Evolutionary conservation across 2,329 filamentous ascomycete species (phyloP), one percentile per base, ranked within the genome.

Genomic region (Colletotrichum noveboracense): DNA sequence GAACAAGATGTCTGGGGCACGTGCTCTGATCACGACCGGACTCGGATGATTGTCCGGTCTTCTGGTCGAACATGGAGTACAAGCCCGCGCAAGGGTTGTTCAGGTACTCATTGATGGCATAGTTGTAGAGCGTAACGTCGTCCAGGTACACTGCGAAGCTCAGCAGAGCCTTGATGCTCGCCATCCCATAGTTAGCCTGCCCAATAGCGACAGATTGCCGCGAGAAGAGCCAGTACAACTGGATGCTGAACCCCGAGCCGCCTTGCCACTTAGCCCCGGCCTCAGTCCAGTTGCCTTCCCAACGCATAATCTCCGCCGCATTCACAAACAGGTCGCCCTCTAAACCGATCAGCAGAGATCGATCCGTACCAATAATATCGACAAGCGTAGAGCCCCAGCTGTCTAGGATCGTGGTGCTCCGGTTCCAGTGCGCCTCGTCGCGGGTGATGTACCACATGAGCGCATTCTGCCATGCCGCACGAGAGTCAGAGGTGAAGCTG

Each of bases 261-360:
- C 86, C 86, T n/a, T 79, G 75, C 78, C 78, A 81, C n/a, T 70
- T 78, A 0, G 84, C 80, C 3, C 84, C 83, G 4, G 75, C 32
- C 71, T 87, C 85, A 0, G 78, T 78, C 85, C 85, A 87, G 26
- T 79, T 79, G 9, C 84, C 85, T 74, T 87, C 85, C 84, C 84
- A 86, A 34, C 85, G 82, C 84, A 87, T 85, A 34, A 87, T 86
- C 78, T 87, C 86, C 1, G 85, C 86, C 0, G 85, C 85, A 38
- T 87, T 87, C 24, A 81, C 84, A 10, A 87, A 81, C 18, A 87
- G 52, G 26, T 83, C 82, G 2, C 86, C 85, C 10, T 87, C 85
- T 1, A 87, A 77, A 1, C 82, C 84, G 8, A 86, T 77, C 7
- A 86, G 75, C 3, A 87, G 81, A 2, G 84, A 84, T 1, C 78